These are phyloP conservation scores for Ilyonectria mors-panacis DNA, from an alignment of 2,329 filamentous ascomycete genomes.

Conservation along the genomic window DNA sequence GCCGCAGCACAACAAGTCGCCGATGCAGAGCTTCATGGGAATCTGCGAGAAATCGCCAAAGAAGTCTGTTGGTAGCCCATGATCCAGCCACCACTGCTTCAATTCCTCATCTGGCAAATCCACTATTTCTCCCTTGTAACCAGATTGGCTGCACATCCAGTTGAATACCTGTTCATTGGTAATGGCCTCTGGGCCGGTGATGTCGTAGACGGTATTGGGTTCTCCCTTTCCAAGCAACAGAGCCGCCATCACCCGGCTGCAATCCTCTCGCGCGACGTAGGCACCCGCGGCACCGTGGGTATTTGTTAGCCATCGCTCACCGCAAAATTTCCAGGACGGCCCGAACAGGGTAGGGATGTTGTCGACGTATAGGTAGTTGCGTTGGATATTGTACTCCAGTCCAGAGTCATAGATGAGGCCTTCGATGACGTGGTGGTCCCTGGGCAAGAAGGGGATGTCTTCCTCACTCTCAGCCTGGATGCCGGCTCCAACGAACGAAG, in stretches of 20 bases:
- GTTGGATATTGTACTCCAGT: conserved; percentile 42
- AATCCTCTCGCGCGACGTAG: conserved; percentile 44
- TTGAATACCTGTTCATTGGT: conserved; percentile 42
- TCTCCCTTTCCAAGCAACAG: conserved; percentile 40
- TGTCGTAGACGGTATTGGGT: conserved; percentile 41
- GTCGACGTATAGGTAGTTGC: conserved; percentile 44
- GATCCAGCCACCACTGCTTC: conserved; percentile 42
- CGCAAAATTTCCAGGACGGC: conserved; percentile 42
- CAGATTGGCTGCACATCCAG: conserved; percentile 41
- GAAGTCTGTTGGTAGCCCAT: conserved; percentile 39
- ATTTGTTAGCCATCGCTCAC: conserved; percentile 42
- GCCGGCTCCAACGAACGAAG: conserved; percentile 42
- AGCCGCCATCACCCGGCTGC: conserved; percentile 40
- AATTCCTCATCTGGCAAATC: conserved; percentile 44
- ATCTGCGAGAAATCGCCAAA: conserved; percentile 44
- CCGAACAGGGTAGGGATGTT: conserved; percentile 44
- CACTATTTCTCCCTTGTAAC: conserved; percentile 39
- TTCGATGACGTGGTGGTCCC: conserved; percentile 45
- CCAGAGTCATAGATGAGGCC: conserved; percentile 42
- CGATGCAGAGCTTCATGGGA: conserved; percentile 46
- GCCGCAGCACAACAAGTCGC: conserved; percentile 42
- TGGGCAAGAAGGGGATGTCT: conserved; percentile 45
- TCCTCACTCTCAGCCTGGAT: conserved; percentile 44
- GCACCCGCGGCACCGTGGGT: conserved; percentile 41
- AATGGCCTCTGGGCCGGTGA: conserved; percentile 39